Percentiles rank a stretch among this genome's conserved stretches.
Evolutionary conservation across 257 asterid genomes (phyloP).

Genomic region (Solanum ahanhuiri): DNA sequence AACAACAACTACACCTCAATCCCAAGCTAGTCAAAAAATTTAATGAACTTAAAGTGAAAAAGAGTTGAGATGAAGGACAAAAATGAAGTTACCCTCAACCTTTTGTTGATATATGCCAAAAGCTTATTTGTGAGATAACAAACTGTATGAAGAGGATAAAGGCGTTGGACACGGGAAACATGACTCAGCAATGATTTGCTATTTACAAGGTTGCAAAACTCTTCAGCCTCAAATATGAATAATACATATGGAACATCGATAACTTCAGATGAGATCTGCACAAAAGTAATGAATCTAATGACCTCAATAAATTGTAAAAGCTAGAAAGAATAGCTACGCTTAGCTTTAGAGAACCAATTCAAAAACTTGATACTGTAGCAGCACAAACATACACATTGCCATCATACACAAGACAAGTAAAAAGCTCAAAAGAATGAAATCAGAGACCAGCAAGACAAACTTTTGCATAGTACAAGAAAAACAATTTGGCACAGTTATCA

Average conservation of each 20-base stretch:
- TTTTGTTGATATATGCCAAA: slow-evolving; percentile 70
- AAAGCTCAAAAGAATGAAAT: not conserved
- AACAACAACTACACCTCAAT: not conserved
- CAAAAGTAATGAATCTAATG: slow-evolving; percentile 2
- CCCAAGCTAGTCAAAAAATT: not conserved
- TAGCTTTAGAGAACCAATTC: not conserved
- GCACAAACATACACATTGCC: not conserved
- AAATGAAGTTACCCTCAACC: slow-evolving; percentile 28
- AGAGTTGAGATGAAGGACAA: not conserved
- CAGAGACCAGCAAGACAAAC: not conserved
- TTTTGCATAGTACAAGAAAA: not conserved
- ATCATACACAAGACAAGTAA: not conserved
- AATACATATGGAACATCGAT: slow-evolving; percentile 48
- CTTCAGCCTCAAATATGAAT: slow-evolving; percentile 79
- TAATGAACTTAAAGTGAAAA: not conserved
- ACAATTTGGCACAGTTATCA: not conserved
- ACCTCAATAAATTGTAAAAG: not conserved
- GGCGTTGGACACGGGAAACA: slow-evolving; percentile 44
- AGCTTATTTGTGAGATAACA: slow-evolving; percentile 77
- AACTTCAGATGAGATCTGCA: slow-evolving; percentile 50
- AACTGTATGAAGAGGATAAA: slow-evolving; percentile 69
- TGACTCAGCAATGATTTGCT: slow-evolving; percentile 48
- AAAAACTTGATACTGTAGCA: not conserved
- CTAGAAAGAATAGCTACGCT: not conserved
- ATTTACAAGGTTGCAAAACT: slow-evolving; percentile 60